phyloP scores from a whole-genome alignment of 2,329 filamentous ascomycete species.

The Arthrobotrys sphaeroides region DNA sequence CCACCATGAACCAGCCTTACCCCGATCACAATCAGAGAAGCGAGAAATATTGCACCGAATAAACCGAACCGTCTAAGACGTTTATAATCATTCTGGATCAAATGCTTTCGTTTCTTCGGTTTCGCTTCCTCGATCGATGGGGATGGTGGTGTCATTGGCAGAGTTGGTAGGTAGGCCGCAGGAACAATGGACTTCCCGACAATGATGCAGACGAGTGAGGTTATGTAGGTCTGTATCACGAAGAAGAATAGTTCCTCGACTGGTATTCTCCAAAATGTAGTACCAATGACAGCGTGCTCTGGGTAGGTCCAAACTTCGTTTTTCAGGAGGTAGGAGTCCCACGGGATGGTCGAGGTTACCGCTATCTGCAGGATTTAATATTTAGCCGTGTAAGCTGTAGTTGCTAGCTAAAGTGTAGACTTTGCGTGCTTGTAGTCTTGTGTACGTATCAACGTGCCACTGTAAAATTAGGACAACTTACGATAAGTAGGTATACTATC shows the following conservation, averaged over 20 bases:
- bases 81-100: constrained; percentile 31
- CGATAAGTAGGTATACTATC: constrained; percentile 69
- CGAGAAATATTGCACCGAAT: constrained; percentile 15
- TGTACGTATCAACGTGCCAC: neutral
- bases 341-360: constrained; percentile 75
- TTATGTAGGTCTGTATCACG: constrained; percentile 78
- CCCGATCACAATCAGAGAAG: constrained; percentile 8
- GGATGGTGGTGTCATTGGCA: constrained; percentile 59
- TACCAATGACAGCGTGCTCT: constrained; percentile 71
- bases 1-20: constrained; percentile 62
- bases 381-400: neutral
- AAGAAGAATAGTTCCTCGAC: constrained; percentile 81
- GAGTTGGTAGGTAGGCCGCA: constrained; percentile 63
- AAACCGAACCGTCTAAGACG: constrained; percentile 2
- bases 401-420: neutral
- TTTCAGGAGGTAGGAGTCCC: constrained; percentile 79
- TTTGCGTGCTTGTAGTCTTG: neutral
- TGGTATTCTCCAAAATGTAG: constrained; percentile 72
- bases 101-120: constrained; percentile 60
- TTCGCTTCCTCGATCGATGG: constrained; percentile 56
- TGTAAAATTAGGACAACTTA: constrained; percentile 55
- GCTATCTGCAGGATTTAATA: constrained; percentile 64
- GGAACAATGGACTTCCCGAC: constrained; percentile 72
- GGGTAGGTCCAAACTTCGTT: constrained; percentile 77
- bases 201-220: constrained; percentile 73